Evolutionary conservation across 352 stramenopile genomes (phyloP).

Genomic region (Phytophthora hibernalis): DNA sequence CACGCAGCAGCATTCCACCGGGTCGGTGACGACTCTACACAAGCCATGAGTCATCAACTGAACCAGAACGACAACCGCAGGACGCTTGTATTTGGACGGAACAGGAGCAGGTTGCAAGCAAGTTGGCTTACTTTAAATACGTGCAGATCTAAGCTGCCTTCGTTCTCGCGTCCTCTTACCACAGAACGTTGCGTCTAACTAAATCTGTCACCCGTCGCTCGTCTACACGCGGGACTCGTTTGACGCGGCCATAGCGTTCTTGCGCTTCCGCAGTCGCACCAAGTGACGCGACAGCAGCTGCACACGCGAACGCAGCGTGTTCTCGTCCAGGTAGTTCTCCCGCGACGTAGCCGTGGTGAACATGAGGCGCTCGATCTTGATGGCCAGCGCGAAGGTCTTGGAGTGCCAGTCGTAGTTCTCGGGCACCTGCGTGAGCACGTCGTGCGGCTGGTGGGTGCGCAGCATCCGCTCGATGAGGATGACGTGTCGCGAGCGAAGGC

Average conservation of each 20-base stretch:
- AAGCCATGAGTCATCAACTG: slow-evolving; percentile 11
- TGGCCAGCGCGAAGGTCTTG: slow-evolving; percentile 63
- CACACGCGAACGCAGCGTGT: slow-evolving; percentile 56
- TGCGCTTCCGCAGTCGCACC: slow-evolving; percentile 64
- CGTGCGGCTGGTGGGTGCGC: slow-evolving; percentile 57
- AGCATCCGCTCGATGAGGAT: slow-evolving; percentile 68
- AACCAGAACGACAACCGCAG: background rate
- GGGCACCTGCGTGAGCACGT: slow-evolving; percentile 65
- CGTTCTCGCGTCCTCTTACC: background rate
- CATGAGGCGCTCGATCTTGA: slow-evolving; percentile 75
- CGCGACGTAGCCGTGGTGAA: slow-evolving; percentile 61
- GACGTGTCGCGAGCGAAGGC: slow-evolving; percentile 52
- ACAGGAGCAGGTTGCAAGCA: slow-evolving; percentile 13
- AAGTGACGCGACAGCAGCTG: slow-evolving; percentile 64
- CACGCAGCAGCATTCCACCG: slow-evolving; percentile 10
- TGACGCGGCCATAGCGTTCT: slow-evolving; percentile 52
- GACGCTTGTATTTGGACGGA: slow-evolving; percentile 21
- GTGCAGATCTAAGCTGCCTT: slow-evolving; percentile 31
- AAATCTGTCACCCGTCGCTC: slow-evolving; percentile 15
- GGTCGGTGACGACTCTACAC: slow-evolving; percentile 4
- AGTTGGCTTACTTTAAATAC: slow-evolving; percentile 38
- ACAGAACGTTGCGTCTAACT: slow-evolving; percentile 7
- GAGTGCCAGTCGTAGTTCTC: slow-evolving; percentile 70
- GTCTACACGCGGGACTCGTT: slow-evolving; percentile 27
- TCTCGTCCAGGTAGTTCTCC: slow-evolving; percentile 65